Base-by-base conservation (phyloP, 352 stramenopile genomes). In the Phytopythium aichiense region DNA sequence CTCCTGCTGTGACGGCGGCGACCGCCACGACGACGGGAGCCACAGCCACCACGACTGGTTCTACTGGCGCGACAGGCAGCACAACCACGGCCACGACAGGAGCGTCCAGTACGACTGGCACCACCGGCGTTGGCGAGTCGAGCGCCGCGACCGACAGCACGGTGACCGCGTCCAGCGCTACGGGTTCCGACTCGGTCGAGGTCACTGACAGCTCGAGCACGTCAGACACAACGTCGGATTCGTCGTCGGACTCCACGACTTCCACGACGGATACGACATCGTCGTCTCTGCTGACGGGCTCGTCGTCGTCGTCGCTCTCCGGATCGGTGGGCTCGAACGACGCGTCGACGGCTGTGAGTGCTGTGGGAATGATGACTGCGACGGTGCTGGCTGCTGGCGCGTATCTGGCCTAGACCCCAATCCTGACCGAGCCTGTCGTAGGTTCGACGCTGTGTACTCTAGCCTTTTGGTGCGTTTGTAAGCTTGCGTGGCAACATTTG, bases 361-460 rank as follows among this genome's bases (percentile, higher is more conserved):
- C 66, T 7, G 12, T 76, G 22, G 54, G 69, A 16, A 61, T 70
- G n/a, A 37, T 67, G 31, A 63, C 66, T 1, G 31, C 69, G 43
- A 67, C 56, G 23, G 60, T 61, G 8, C 28, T 70, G 15, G 60
- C 56, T n/a, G 62, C 69, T n/a, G 62, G 61, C 51, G 59, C 63
- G 13, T 70, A 61, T 59, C 61, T 68, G 45, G 30, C 72, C 51
- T 76, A 76, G 66, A 64, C 5, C 4, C 4, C 43, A 18, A 31
- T 1, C 18, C 5, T 30, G 33, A 5, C 11, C 33, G 33, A 38
- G 33, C 33, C 33, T 38, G 11, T 38, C 33, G 33, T 13, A 38
- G 33, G 33, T 38, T 2, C 33, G 7, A 8, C 33, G 7, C 33
- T 38, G 33, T 38, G 7, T 38, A 38, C 33, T 12, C 35, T 40